Conservation (phyloP, 2,329 filamentous ascomycete species). For the Aspergillus pseudoviridinutans region DNA sequence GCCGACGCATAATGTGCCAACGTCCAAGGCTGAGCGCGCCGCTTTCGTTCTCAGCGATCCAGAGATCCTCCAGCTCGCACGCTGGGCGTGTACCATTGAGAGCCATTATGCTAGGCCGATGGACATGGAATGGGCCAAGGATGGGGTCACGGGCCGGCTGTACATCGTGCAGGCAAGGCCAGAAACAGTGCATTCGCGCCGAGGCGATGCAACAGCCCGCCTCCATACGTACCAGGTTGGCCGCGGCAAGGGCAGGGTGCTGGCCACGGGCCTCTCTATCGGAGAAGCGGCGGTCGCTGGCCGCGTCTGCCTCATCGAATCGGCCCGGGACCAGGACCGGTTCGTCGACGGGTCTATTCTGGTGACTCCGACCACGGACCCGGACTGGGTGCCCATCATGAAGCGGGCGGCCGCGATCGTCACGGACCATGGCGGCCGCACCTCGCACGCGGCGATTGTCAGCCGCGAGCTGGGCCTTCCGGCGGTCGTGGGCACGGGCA, state of each 20-base stretch:
- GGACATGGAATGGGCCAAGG: conserved; percentile 42
- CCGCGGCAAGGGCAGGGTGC: conserved; percentile 22
- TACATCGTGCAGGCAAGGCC: conserved; percentile 38
- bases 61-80: conserved; percentile 34
- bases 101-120: conserved; percentile 34
- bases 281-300: conserved; percentile 34
- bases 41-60: conserved; percentile 30
- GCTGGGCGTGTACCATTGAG: conserved; percentile 36
- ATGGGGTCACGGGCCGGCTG: conserved; percentile 21
- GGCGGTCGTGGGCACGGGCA: conserved; percentile 35
- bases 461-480: conserved; percentile 39
- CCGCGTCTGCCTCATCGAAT: conserved; percentile 30
- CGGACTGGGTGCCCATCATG: conserved; percentile 40
- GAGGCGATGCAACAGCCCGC: conserved; percentile 16
- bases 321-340: conserved; percentile 26
- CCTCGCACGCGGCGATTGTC: conserved; percentile 41
- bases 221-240: conserved; percentile 33
- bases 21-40: conserved; percentile 32
- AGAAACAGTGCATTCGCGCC: conserved; percentile 36
- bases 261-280: conserved; percentile 30
- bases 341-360: conserved; percentile 34
- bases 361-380: conserved; percentile 35
- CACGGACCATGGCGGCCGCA: conserved; percentile 28
- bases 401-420: conserved; percentile 35
- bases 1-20: conserved; percentile 35